These are phyloP conservation scores for Sorghum bicolor DNA, from an alignment of 176 grass and related monocot species.

Conservation along the genomic window DNA sequence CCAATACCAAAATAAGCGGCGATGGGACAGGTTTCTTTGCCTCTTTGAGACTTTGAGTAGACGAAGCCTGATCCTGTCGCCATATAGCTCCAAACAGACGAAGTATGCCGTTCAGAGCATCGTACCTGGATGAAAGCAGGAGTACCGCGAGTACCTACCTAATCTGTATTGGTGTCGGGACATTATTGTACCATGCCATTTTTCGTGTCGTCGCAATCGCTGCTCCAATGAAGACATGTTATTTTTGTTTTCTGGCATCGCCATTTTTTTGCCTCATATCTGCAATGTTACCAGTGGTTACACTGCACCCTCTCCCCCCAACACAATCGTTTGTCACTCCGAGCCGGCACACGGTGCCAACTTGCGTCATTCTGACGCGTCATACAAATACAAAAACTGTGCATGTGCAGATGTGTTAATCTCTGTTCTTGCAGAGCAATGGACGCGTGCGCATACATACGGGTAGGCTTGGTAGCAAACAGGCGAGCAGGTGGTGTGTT, in stretches of 20 bases:
- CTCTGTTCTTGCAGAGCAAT: not conserved
- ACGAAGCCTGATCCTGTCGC: not conserved
- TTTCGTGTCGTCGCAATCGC: not conserved
- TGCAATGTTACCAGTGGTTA: not conserved
- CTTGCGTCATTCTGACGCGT: not conserved
- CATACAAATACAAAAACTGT: not conserved
- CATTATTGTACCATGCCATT: not conserved
- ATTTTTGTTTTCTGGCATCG: not conserved
- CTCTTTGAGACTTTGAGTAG: not conserved
- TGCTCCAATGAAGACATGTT: not conserved
- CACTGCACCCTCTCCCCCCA: not conserved
- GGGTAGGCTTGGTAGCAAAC: no score
- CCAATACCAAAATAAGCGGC: slow-evolving; percentile 10
- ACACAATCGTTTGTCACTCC: no score
- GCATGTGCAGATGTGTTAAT: not conserved
- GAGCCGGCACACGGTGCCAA: no score
- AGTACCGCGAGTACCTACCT: not conserved
- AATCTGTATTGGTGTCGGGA: not conserved
- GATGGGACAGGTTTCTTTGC: not conserved
- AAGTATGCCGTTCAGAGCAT: not conserved
- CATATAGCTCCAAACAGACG: not conserved
- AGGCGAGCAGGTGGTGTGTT: not conserved
- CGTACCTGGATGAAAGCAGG: not conserved
- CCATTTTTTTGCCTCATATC: not conserved
- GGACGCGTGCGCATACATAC: no score